Base-by-base conservation (phyloP, 2,329 filamentous ascomycete genomes). In the Ophiostoma sp. region DNA sequence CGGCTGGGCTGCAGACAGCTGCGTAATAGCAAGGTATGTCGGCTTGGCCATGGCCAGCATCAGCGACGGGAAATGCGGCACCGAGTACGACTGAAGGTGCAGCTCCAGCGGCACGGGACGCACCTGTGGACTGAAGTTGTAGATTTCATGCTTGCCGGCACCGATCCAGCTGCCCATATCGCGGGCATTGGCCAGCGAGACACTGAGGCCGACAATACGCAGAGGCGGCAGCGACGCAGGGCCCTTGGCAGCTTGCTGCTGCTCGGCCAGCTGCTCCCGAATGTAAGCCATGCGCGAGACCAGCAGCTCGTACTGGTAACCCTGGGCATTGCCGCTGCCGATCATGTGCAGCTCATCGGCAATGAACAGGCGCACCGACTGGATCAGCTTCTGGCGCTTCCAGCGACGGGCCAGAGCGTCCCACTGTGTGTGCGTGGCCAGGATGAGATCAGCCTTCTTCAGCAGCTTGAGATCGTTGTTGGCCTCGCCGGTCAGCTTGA, bases 21-120 rank as follows among this genome's bases (percentile, higher is more conserved):
- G 93, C 2, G 93, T 87, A 74, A 99, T 92, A 2, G 94, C 91
- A 72, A 92, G 84, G 78, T 97, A 98, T 1, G 93, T 90, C 27
- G 96, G 96, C 79, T 96, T 94, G 20, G 94, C 93, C 95, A 99
- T 99, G 17, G 95, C 94, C 75, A 99, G 86, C 95, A 99, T 99
- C 57, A 99, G 85, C 13, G 95, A 98, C 4, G 95, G 96, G 82
- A 97, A 97, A 78, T 99, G 96, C 66, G 96, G 93, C 72, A 97
- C 96, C 36, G 90, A 92, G 81, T 95, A 99, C 0, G 94, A 94
- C 79, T 99, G 95, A 67, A 99, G 90, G 78, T 97, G 93, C 71
- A 99, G 86, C 78, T 98, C 94, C 41, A 99, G 83, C 31, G 94
- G 94, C 23, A 97, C 88, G 1, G 93, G 91, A 70, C 96, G 90